phyloP scores from a whole-genome alignment of 2,329 filamentous ascomycete species.

The Stagonosporopsis cucurbitacearum region DNA sequence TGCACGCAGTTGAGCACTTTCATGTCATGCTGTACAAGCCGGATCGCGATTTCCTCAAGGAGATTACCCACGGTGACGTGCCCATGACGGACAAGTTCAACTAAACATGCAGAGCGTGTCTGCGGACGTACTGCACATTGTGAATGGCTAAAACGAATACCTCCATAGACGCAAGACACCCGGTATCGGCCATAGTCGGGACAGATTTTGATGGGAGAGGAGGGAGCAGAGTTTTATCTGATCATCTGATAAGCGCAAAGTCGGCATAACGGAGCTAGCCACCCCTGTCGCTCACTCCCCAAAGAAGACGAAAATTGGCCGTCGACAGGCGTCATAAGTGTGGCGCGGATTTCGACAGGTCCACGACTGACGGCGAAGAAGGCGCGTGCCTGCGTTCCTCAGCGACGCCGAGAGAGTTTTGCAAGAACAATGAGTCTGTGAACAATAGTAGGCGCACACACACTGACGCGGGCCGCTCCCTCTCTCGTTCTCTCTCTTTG shows the following conservation, averaged over 20 bases:
- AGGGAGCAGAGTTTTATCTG: background rate
- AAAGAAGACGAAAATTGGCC: background rate
- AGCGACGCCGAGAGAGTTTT: background rate
- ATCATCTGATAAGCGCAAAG: background rate
- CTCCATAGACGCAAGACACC: constrained; percentile 2
- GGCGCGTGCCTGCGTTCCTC: background rate
- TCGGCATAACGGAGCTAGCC: constrained; percentile 1
- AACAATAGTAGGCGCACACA: constrained; percentile 3
- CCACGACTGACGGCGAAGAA: background rate
- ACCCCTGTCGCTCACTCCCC: constrained; percentile 1
- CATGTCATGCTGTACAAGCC: constrained; percentile 89
- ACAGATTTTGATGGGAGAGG: background rate
- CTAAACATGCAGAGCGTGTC: background rate
- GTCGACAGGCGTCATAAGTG: background rate
- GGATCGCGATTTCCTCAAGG: constrained; percentile 69
- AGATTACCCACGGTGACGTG: constrained; percentile 76
- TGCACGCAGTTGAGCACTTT: constrained; percentile 89
- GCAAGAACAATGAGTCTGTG: background rate
- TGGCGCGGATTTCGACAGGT: constrained; percentile 1
- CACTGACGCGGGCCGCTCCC: too few relatives aligned
- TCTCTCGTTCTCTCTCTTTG: constrained; percentile 3
- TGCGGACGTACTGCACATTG: background rate
- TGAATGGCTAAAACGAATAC: background rate
- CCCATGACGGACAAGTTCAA: constrained; percentile 57
- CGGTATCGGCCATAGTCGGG: constrained; percentile 12